phyloP scores from a whole-genome alignment of 352 stramenopile genomes.

The Pythium monospermum region DNA sequence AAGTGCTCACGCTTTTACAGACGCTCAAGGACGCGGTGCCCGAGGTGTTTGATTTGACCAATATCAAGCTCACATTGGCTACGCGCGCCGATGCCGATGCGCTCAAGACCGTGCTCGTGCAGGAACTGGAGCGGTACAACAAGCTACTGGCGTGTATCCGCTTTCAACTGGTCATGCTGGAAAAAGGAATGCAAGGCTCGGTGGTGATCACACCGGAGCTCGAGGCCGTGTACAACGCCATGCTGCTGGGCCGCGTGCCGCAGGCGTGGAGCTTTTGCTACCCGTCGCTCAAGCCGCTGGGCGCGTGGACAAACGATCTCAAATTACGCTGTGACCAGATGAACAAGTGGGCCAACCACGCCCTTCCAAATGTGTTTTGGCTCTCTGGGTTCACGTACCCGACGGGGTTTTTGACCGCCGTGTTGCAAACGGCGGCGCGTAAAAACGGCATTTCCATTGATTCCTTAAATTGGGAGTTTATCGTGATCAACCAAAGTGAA shows the following conservation, averaged over 20 bases:
- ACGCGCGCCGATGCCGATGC: constrained; percentile 84
- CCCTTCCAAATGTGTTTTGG: constrained; percentile 91
- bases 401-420: constrained; percentile 94
- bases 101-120: constrained; percentile 93
- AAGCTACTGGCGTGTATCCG: constrained; percentile 80
- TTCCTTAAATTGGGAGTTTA: constrained; percentile 93
- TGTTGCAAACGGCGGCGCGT: constrained; percentile 92
- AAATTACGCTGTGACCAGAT: constrained; percentile 89
- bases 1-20: constrained; percentile 78
- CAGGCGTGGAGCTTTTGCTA: constrained; percentile 92
- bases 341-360: constrained; percentile 81
- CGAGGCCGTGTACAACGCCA: constrained; percentile 90
- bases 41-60: constrained; percentile 84
- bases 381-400: constrained; percentile 96
- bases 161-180: constrained; percentile 73
- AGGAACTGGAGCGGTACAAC: constrained; percentile 95
- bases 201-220: constrained; percentile 95
- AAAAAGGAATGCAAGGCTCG: constrained; percentile 90
- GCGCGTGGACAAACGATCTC: constrained; percentile 91
- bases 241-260: constrained; percentile 87
- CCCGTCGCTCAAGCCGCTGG: constrained; percentile 92
- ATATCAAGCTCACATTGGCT: constrained; percentile 65
- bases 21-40: constrained; percentile 87
- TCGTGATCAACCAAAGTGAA: constrained; percentile 88
- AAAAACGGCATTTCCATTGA: constrained; percentile 96